Evolutionary conservation across 306 rosid genomes (phyloP).

Genomic region (Potentilla sterilis): DNA sequence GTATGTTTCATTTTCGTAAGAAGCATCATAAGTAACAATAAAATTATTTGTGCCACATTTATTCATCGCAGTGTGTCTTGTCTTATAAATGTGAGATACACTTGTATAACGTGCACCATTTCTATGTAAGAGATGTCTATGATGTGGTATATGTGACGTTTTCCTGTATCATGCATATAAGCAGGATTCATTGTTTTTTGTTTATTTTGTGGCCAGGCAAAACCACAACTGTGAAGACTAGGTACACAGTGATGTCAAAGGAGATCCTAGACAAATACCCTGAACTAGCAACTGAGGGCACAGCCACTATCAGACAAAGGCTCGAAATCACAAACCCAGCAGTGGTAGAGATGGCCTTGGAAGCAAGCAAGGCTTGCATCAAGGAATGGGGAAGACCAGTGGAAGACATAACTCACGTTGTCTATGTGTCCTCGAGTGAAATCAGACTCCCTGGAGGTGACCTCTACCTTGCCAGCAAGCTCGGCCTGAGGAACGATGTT

Average conservation of each 20-base stretch:
- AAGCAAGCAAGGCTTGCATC: conserved; percentile 79
- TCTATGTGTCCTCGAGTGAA: conserved; percentile 87
- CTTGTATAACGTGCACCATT: background rate
- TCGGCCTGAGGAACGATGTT: conserved; percentile 62
- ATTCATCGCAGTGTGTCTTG: background rate
- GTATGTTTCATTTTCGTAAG: background rate
- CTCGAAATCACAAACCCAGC: conserved; percentile 88
- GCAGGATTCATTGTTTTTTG: conserved; percentile 9
- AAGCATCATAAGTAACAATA: background rate
- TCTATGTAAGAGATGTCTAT: background rate
- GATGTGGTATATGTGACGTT: background rate
- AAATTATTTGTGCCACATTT: background rate
- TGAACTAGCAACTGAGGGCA: conserved; percentile 78
- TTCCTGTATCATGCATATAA: background rate
- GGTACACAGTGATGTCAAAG: conserved; percentile 98
- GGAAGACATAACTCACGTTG: conserved; percentile 76
- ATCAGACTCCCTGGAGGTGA: conserved; percentile 90
- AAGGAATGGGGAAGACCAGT: conserved; percentile 84
- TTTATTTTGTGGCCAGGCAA: conserved; percentile 48
- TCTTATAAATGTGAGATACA: background rate
- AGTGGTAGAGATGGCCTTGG: conserved; percentile 80
- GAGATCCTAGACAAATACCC: conserved; percentile 87
- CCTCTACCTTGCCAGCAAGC: conserved; percentile 72
- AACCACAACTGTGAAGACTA: conserved; percentile 92
- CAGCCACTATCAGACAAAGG: conserved; percentile 75